A percentile compares a stretch with the other conserved stretches of the same genome.
These are phyloP conservation scores for Cunninghamia lanceolata DNA, from an alignment of 75 land plant species.

Conservation along the genomic window DNA sequence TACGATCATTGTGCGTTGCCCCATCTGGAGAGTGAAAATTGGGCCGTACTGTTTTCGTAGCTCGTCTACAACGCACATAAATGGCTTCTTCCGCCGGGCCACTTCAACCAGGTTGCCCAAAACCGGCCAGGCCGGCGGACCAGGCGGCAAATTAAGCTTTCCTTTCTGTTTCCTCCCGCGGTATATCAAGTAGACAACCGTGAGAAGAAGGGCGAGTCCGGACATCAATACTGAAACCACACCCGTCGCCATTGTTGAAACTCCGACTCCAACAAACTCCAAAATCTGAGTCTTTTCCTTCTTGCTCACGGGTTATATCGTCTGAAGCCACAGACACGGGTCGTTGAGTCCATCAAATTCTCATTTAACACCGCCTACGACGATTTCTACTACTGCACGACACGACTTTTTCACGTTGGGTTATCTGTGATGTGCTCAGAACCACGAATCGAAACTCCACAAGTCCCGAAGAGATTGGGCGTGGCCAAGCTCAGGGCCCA, in stretches of 20 bases:
- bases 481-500: no score
- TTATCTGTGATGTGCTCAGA: no score
- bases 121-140: background rate
- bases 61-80: constrained; percentile 55
- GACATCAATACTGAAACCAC: background rate
- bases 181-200: background rate
- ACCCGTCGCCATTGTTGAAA: background rate
- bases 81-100: constrained; percentile 22
- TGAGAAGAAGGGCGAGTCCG: background rate
- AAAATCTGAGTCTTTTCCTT: no score
- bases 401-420: no score
- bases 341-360: no score
- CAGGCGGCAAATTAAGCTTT: background rate
- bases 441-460: no score
- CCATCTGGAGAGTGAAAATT: constrained; percentile 69
- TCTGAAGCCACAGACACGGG: no score
- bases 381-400: no score
- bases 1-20: constrained; percentile 53
- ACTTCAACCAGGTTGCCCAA: constrained; percentile 32
- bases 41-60: constrained; percentile 55
- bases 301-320: no score
- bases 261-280: no score
- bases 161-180: background rate
- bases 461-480: no score
- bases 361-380: no score